Evolutionary conservation across 495 filamentous ascomycete genomes (phyloP), one percentile per base, ranked within the genome.

Genomic region (Hypoxylon intermedium): DNA sequence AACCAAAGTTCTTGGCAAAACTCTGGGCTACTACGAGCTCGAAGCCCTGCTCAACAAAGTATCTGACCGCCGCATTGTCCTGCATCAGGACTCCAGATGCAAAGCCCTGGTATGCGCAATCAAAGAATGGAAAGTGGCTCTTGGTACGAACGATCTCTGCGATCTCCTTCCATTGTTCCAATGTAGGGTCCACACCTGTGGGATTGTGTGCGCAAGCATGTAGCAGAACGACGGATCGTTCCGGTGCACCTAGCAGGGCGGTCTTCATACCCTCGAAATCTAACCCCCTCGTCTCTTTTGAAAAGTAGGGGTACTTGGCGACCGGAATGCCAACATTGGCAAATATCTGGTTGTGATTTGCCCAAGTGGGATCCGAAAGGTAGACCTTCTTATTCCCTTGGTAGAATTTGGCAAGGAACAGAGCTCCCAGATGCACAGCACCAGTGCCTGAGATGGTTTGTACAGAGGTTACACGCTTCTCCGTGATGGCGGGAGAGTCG

Each of bases 121-220:
- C 94, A 80, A 99, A 98, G 85, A 98, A 99, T 65, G 94, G 95
- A 82, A 99, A 98, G 75, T 92, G 95, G 34, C 83, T 82, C 74
- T 87, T 90, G 23, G 77, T 70, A 47, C 82, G 81, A 72, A 98
- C 86, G 19, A 97, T 68, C 5, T 80, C 69, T 47, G 92, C 92
- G 57, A 99, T 84, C 65, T 95, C 79, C 70, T 88, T 91, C 94
- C 94, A 99, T 77, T 99, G 94, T 30, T 92, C 92, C 48, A 85
- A 82, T 15, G 94, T 94, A 16, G 91, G 94, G 76, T 99, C 94
- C 48, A 99, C 94, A 55, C 94, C 94, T 11, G 94, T 99, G 18
- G 94, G 94, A 76, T 99, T 99, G 81, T 98, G 94, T 20, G 94
- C 94, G 75, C 94, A 99, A 58, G 91, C 92, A 75, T 99, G 94